A percentile compares a stretch with the other conserved stretches of the same genome.
phyloP scores from a whole-genome alignment of 805 yeast species.

The Jamesozyma lodderae region DNA sequence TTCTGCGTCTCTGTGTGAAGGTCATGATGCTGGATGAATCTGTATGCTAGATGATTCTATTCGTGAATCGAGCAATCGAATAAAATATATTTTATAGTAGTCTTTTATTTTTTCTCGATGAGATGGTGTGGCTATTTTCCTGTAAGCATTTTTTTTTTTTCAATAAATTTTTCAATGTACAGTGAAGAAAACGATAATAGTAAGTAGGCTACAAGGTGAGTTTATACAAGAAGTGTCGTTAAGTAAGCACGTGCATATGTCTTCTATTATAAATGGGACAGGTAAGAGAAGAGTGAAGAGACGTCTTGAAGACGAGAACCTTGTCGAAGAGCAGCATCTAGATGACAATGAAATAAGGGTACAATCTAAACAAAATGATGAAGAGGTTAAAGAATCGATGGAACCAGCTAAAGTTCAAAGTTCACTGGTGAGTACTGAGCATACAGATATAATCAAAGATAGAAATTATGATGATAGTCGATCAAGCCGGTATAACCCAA shows the following conservation, averaged over 20 bases:
- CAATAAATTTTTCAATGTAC: neutral
- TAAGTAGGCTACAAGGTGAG: too few species aligned
- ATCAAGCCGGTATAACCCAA: neutral
- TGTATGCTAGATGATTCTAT: too few species aligned
- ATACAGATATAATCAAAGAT: neutral
- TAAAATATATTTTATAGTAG: too few species aligned
- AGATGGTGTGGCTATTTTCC: too few species aligned
- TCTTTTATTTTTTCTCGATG: neutral
- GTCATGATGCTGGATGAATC: too few species aligned
- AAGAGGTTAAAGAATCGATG: neutral
- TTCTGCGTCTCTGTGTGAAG: too few species aligned
- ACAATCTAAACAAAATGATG: slow-evolving; percentile 2
- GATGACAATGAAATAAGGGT: slow-evolving; percentile 11
- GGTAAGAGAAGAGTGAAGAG: slow-evolving; percentile 21
- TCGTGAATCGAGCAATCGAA: too few species aligned
- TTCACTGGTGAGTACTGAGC: neutral
- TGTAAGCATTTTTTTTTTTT: too few species aligned
- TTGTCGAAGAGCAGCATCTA: too few species aligned
- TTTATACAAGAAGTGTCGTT: too few species aligned
- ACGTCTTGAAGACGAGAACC: neutral
- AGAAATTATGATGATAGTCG: neutral
- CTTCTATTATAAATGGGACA: slow-evolving; percentile 7
- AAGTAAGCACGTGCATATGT: neutral
- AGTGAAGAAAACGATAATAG: too few species aligned
- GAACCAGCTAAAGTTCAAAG: neutral